Percentiles rank a stretch among this genome's conserved stretches.
phyloP scores from a whole-genome alignment of 768 basidiomycete species.

The Termitomyces sp. region DNA sequence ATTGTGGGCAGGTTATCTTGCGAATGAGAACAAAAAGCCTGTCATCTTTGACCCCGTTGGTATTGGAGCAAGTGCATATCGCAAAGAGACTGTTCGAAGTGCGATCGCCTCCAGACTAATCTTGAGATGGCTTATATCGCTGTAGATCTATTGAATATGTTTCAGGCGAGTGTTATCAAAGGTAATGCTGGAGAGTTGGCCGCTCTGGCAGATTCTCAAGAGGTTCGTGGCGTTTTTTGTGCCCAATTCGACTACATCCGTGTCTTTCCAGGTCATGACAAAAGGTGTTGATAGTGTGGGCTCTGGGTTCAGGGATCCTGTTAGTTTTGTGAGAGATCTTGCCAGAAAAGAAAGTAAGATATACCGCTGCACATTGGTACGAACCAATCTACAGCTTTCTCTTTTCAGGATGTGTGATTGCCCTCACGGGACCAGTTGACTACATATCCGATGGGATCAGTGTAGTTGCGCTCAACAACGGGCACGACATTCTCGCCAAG shows the following conservation, averaged over 20 bases:
- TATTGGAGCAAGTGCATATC: constrained; percentile 73
- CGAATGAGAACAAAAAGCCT: constrained; percentile 66
- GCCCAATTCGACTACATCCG: neutral
- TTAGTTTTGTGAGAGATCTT: constrained; percentile 57
- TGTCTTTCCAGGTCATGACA: constrained; percentile 46
- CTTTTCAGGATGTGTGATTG: constrained; percentile 68
- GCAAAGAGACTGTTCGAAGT: constrained; percentile 60
- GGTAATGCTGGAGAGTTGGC: constrained; percentile 91
- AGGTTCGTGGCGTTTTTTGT: constrained; percentile 36
- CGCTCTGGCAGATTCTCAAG: constrained; percentile 64
- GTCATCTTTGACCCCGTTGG: constrained; percentile 92
- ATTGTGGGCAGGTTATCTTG: constrained; percentile 34
- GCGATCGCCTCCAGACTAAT: constrained; percentile 6
- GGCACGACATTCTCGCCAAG: constrained; percentile 61
- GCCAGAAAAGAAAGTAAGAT: constrained; percentile 70
- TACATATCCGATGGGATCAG: constrained; percentile 78
- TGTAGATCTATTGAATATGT: constrained; percentile 62
- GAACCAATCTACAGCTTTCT: neutral
- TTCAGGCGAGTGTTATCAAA: constrained; percentile 90
- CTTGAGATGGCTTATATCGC: constrained; percentile 38
- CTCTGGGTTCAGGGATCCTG: constrained; percentile 70
- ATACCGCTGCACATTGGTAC: neutral
- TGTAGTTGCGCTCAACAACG: constrained; percentile 71
- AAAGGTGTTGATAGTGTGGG: constrained; percentile 88
- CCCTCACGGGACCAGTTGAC: constrained; percentile 74